A percentile compares a stretch with the other conserved stretches of the same genome.
These are phyloP conservation scores for Pleurotus giganteus DNA, from an alignment of 768 basidiomycete species.

Conservation along the genomic window DNA sequence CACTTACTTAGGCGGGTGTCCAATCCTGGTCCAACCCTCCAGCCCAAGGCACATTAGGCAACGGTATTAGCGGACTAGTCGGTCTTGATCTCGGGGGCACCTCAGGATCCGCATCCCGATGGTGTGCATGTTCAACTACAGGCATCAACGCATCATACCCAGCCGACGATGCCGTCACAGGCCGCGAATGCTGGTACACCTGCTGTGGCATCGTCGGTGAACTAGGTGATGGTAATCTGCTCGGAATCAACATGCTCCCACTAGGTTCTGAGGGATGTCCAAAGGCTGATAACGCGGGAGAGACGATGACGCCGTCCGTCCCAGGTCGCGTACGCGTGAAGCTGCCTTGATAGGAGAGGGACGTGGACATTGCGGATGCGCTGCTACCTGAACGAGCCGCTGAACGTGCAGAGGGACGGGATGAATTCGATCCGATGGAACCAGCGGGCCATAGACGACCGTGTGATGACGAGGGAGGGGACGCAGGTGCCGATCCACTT, in stretches of 20 bases:
- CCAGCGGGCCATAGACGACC: slow-evolving; percentile 13
- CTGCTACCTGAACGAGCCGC: slow-evolving; percentile 32
- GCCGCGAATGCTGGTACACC: slow-evolving; percentile 12
- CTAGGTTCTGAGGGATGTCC: slow-evolving; percentile 26
- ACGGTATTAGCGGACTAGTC: slow-evolving; percentile 9
- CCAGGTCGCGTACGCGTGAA: slow-evolving; percentile 45
- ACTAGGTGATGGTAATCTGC: slow-evolving; percentile 14
- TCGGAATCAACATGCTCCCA: slow-evolving; percentile 16
- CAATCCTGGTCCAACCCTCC: slow-evolving; percentile 38
- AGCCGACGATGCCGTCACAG: background rate
- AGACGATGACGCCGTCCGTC: slow-evolving; percentile 26
- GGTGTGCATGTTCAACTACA: background rate
- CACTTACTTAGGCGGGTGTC: slow-evolving; percentile 24
- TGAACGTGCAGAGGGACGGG: slow-evolving; percentile 48
- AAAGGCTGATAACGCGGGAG: slow-evolving; percentile 53
- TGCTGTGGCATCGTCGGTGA: slow-evolving; percentile 14
- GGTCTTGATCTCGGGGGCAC: slow-evolving; percentile 21
- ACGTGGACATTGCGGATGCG: slow-evolving; percentile 31
- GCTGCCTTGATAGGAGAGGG: slow-evolving; percentile 49
- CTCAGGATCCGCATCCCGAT: background rate
- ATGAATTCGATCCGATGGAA: slow-evolving; percentile 53
- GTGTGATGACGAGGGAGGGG: slow-evolving; percentile 29
- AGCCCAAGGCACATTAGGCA: slow-evolving; percentile 38
- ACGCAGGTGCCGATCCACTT: slow-evolving; percentile 51
- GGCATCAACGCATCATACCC: background rate